Evolutionary conservation across 768 basidiomycete genomes (phyloP).

Genomic region (Hygrophorus pudorinus): DNA sequence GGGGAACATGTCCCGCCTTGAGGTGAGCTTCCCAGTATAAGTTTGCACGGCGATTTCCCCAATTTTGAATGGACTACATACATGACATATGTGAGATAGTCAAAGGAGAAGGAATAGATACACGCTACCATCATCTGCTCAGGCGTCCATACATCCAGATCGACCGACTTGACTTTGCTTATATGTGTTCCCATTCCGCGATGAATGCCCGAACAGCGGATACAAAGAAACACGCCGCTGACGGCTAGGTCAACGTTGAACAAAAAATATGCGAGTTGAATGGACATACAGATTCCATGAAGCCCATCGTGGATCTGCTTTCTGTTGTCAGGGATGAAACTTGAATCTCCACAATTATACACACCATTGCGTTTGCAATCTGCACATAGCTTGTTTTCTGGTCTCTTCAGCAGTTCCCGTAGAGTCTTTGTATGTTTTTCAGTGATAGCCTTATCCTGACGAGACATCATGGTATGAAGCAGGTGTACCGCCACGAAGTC

Average conservation of each 20-base stretch:
- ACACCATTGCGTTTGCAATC: constrained; percentile 95
- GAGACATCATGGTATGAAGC: constrained; percentile 26
- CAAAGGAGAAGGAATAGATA: not conserved
- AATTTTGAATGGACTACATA: constrained; percentile 70
- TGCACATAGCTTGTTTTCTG: constrained; percentile 90
- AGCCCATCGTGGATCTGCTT: constrained; percentile 90
- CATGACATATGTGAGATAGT: constrained; percentile 1
- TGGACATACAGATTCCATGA: constrained; percentile 83
- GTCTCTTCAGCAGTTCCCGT: constrained; percentile 77
- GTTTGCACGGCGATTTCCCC: constrained; percentile 92
- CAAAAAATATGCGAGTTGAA: not conserved
- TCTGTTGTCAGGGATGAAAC: not conserved
- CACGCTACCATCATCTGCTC: constrained; percentile 85
- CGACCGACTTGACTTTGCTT: constrained; percentile 93
- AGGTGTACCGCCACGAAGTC: no score
- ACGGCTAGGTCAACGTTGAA: not conserved
- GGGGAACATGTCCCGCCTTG: constrained; percentile 82
- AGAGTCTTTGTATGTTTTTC: constrained; percentile 72
- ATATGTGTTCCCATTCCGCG: constrained; percentile 98
- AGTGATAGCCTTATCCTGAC: constrained; percentile 78
- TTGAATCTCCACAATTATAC: constrained; percentile 15
- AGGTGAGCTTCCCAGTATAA: constrained; percentile 96
- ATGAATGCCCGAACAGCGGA: constrained; percentile 95
- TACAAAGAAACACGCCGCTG: constrained; percentile 91
- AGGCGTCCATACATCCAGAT: constrained; percentile 95